Evolutionary conservation across 768 basidiomycete genomes (phyloP).

Genomic region (Kwoniella sp.): DNA sequence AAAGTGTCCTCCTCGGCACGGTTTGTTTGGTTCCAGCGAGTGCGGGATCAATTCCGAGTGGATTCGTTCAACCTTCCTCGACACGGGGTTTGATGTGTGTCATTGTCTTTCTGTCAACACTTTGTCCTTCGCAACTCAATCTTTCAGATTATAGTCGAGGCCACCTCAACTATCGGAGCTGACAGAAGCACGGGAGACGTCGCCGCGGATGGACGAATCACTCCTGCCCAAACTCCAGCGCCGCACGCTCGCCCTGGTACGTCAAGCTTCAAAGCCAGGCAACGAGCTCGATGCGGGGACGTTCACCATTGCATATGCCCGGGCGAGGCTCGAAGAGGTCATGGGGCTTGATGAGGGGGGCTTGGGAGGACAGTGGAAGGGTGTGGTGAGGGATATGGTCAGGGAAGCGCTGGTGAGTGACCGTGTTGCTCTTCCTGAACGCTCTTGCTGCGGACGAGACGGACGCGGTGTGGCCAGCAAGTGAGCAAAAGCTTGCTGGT

Average conservation of each 20-base stretch:
- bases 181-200: no score
- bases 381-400: slow-evolving; percentile 25
- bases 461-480: no score
- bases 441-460: no score
- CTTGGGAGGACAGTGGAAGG: slow-evolving; percentile 22
- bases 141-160: no score
- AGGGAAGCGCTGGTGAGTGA: slow-evolving; percentile 21
- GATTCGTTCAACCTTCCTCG: no score
- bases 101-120: no score
- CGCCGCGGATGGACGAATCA: slow-evolving; percentile 19
- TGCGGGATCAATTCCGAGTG: slow-evolving; percentile 1
- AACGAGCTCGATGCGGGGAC: slow-evolving; percentile 21
- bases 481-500: no score
- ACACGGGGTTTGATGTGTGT: no score
- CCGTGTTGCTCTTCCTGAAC: background rate
- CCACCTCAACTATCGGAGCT: no score
- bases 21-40: background rate
- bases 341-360: slow-evolving; percentile 23
- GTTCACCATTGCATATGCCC: slow-evolving; percentile 25
- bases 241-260: slow-evolving; percentile 3
- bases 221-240: slow-evolving; percentile 13
- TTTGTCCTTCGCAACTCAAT: no score
- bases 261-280: slow-evolving; percentile 16
- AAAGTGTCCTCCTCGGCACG: no score
- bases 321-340: slow-evolving; percentile 7